Percentiles rank a stretch among this genome's conserved stretches.
Conservation (phyloP, 2,329 filamentous ascomycete genomes). For the Pseudogymnoascus sp. region DNA sequence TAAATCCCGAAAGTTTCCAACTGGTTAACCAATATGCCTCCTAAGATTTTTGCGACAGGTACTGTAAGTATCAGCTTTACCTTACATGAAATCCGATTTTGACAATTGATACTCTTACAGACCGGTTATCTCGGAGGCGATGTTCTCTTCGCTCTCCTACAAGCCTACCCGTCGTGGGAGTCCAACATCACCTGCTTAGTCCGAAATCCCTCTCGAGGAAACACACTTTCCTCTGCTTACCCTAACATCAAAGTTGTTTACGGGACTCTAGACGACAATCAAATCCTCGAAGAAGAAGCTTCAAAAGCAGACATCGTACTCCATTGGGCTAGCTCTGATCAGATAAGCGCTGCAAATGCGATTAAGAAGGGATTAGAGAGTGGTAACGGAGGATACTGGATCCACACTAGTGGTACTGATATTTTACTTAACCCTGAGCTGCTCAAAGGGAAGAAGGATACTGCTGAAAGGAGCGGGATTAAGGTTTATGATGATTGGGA, state of each 20-base stretch:
- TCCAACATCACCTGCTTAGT: slow-evolving; percentile 12
- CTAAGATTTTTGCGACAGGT: slow-evolving; percentile 4
- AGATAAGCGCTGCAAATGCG: slow-evolving; percentile 35
- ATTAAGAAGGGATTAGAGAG: slow-evolving; percentile 39
- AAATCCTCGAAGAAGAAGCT: slow-evolving; percentile 25
- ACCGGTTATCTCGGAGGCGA: slow-evolving; percentile 18
- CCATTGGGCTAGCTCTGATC: slow-evolving; percentile 33
- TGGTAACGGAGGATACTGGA: slow-evolving; percentile 43
- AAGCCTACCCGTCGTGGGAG: slow-evolving; percentile 10
- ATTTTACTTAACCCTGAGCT: slow-evolving; percentile 30
- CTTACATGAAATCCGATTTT: not conserved
- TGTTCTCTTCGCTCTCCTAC: slow-evolving; percentile 11
- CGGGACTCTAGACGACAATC: slow-evolving; percentile 26
- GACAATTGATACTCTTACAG: not conserved
- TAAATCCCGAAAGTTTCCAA: not conserved
- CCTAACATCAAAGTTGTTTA: slow-evolving; percentile 24
- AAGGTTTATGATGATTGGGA: slow-evolving; percentile 53
- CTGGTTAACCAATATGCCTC: slow-evolving; percentile 12
- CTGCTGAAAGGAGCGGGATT: slow-evolving; percentile 34
- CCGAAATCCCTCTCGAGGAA: slow-evolving; percentile 20
- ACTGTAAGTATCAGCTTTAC: not conserved
- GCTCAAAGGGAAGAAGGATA: not conserved
- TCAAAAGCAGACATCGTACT: slow-evolving; percentile 30
- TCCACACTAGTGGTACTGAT: slow-evolving; percentile 42
- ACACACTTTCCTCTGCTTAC: slow-evolving; percentile 22